Evolutionary conservation across 129 eudicot species (phyloP).

Genomic region (Calendula officinalis): DNA sequence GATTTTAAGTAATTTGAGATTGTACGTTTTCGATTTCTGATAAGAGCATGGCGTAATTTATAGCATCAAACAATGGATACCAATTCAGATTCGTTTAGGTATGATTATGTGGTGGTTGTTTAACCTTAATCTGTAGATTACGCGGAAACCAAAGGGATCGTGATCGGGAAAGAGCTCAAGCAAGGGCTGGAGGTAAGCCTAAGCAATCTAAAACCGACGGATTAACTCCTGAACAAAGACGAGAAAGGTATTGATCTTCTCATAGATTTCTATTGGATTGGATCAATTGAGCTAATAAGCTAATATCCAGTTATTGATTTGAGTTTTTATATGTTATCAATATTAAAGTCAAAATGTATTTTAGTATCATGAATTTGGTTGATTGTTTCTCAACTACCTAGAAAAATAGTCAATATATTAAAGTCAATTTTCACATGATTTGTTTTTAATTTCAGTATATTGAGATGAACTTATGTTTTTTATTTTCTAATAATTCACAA

Average conservation of each 20-base stretch:
- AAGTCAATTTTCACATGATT: too few relatives aligned
- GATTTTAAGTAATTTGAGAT: neutral
- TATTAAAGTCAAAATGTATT: too few relatives aligned
- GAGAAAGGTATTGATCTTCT: conserved; percentile 54
- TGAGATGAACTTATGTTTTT: too few relatives aligned
- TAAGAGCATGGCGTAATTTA: neutral
- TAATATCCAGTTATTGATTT: too few relatives aligned
- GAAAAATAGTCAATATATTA: too few relatives aligned
- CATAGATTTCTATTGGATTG: neutral
- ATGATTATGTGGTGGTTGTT: conserved; percentile 21
- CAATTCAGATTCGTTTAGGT: neutral
- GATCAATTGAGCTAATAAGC: too few relatives aligned
- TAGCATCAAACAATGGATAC: neutral
- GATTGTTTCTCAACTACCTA: too few relatives aligned
- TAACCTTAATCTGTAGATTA: conserved; percentile 53
- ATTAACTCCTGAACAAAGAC: conserved; percentile 80
- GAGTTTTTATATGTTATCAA: too few relatives aligned
- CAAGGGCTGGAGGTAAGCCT: conserved; percentile 49
- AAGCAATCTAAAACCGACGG: conserved; percentile 58
- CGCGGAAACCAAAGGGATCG: conserved; percentile 85
- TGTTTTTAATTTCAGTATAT: too few relatives aligned
- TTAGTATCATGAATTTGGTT: too few relatives aligned
- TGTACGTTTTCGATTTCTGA: neutral
- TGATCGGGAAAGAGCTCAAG: conserved; percentile 81
- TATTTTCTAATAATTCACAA: too few relatives aligned